These are phyloP conservation scores for Flaveria floridana DNA, from an alignment of 140 eudicot genomes.

Conservation along the genomic window DNA sequence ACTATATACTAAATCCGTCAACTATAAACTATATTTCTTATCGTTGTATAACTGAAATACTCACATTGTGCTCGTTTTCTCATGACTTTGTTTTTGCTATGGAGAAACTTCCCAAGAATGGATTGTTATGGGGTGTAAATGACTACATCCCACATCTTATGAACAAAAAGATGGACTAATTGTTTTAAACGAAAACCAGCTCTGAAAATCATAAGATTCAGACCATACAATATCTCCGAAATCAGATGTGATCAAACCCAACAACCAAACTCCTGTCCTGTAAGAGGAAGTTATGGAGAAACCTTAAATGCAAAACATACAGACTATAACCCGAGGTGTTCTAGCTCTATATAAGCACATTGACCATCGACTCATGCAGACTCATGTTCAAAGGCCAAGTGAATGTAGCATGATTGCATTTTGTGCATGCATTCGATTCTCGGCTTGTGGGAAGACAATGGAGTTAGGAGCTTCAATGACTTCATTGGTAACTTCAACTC, in stretches of 20 bases:
- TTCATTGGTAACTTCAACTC: slow-evolving; percentile 79
- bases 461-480: slow-evolving; percentile 84
- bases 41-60: no score
- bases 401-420: slow-evolving; percentile 95
- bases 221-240: neutral
- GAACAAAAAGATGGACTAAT: neutral
- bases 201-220: neutral
- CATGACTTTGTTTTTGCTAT: neutral
- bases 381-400: slow-evolving; percentile 51
- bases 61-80: no score
- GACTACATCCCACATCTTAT: neutral
- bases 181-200: neutral
- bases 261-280: neutral
- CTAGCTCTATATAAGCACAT: neutral
- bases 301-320: neutral
- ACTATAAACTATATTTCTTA: no score
- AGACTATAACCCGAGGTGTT: neutral
- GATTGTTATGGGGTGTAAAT: neutral
- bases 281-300: neutral
- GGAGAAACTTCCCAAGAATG: neutral
- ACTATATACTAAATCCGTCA: no score
- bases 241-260: slow-evolving; percentile 16
- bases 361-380: neutral
- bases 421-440: slow-evolving; percentile 96
- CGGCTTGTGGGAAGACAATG: slow-evolving; percentile 91